These are phyloP conservation scores for Akanthomyces dipterigenus DNA, from an alignment of 2,329 filamentous ascomycete genomes.

Conservation along the genomic window DNA sequence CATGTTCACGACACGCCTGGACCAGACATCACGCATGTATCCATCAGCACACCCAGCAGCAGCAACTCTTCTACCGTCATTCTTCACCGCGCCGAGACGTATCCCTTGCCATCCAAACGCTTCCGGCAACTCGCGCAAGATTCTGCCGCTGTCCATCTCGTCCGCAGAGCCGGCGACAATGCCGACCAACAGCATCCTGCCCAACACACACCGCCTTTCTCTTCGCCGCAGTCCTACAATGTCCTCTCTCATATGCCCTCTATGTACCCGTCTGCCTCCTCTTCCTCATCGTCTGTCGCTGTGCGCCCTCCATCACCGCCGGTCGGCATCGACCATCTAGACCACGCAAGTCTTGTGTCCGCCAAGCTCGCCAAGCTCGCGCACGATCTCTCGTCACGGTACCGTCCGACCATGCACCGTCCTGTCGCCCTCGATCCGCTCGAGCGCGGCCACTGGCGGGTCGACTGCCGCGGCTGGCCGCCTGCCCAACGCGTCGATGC, in stretches of 20 bases:
- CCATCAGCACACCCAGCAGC: constrained; percentile 22
- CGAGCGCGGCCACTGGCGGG: constrained; percentile 73
- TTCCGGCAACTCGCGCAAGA: constrained; percentile 15
- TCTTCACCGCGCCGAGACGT: constrained; percentile 23
- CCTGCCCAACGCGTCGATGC: constrained; percentile 40
- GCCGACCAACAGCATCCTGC: background rate
- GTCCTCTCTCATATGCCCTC: constrained; percentile 15
- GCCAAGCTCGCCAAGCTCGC: constrained; percentile 43
- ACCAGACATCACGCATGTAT: constrained; percentile 27
- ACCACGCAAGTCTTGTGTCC: constrained; percentile 48
- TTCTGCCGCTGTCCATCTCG: constrained; percentile 14
- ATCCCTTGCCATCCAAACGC: constrained; percentile 25
- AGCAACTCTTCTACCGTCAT: constrained; percentile 14
- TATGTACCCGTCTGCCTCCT: background rate
- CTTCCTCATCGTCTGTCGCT: constrained; percentile 28
- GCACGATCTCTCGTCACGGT: constrained; percentile 46
- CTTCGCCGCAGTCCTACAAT: constrained; percentile 10
- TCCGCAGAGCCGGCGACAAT: constrained; percentile 25
- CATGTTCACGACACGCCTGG: constrained; percentile 12
- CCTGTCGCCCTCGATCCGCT: constrained; percentile 35
- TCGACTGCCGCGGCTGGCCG: constrained; percentile 54
- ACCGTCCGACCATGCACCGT: constrained; percentile 35
- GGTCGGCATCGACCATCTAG: constrained; percentile 39
- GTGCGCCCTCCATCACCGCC: constrained; percentile 50
- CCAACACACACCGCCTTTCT: background rate